Evolutionary conservation across 148 eudicot genomes (phyloP).

Genomic region (Diospyros kaki): DNA sequence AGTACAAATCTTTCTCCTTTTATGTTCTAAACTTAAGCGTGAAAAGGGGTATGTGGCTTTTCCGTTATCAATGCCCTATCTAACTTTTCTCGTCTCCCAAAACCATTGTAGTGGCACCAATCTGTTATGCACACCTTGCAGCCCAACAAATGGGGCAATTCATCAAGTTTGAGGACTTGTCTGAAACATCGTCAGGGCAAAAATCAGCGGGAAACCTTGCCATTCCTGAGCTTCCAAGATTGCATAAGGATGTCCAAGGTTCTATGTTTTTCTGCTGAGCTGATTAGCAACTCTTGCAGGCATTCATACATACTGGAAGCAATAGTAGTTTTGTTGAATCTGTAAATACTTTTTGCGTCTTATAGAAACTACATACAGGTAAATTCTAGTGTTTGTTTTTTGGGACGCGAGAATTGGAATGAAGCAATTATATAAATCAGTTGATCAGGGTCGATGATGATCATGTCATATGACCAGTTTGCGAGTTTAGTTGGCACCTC

Average conservation of each 20-base stretch:
- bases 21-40: not conserved
- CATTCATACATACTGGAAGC: not conserved
- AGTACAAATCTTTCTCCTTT: not conserved
- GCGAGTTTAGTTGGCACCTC: too few species aligned
- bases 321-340: not conserved
- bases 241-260: constrained; percentile 50
- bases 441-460: too few species aligned
- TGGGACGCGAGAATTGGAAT: too few species aligned
- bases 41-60: not conserved
- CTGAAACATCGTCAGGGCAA: constrained; percentile 38
- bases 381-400: not conserved
- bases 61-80: not conserved
- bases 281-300: not conserved
- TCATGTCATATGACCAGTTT: too few species aligned
- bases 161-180: constrained; percentile 45
- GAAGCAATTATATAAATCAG: too few species aligned
- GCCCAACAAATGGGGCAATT: constrained; percentile 71
- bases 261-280: constrained; percentile 85
- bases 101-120: constrained; percentile 71
- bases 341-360: constrained; percentile 9
- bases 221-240: constrained; percentile 55
- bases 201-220: constrained; percentile 32
- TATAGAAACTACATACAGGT: not conserved
- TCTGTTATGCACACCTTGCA: constrained; percentile 86
- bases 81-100: not conserved